Base-by-base conservation (phyloP, 192 early-diverging fungal genomes). In the Backusella luteola region DNA sequence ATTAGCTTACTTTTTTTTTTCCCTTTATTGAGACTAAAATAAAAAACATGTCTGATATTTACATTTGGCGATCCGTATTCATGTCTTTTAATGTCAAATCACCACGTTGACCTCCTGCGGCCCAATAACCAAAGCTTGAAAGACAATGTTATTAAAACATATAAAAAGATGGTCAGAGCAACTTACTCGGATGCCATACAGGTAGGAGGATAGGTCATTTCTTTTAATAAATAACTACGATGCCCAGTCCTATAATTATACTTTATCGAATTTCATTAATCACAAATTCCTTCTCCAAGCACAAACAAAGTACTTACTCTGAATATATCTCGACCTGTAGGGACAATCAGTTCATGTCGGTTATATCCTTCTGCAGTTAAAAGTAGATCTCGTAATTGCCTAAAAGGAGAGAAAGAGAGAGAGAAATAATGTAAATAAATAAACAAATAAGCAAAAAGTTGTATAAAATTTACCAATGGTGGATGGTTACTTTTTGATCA, bases 361-460 rank as follows among this genome's bases (percentile, higher is more conserved):
- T 81, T n/a, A 11, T n/a, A 23, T 12, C 74, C 84, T 34, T 86
- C 86, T 4, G 94, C 93, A 66, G 96, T 94, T 6, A 92, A 78
- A 14, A 99, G 84, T 32, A 97, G 89, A 80, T 99, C 96, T 35
- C 96, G 89, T 53, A 99, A 86, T 83, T 99, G 97, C 94, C 95
- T 95, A 85, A 49, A 73, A 21, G 19, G n/a, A 67, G 34, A 15
- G 15, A 34, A 2, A 32, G 32, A 14, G 17, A 44, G 26, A 34
- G 32, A 32, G 32, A 34, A 34, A 70, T 49, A 8, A 32, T 44
- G 19, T 38, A 21, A 35, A 34, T 11, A 78, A 74, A 66, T 21
- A 32, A 41, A 46, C 14, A 78, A 35, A 68, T 15, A 63, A 29
- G 29, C 76, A 41, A 14, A 6, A 35, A 3, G n/a, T 19, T 39